A percentile compares a stretch with the other conserved stretches of the same genome.
Conservation (phyloP, 257 asterid species). For the Echites panduratus region DNA sequence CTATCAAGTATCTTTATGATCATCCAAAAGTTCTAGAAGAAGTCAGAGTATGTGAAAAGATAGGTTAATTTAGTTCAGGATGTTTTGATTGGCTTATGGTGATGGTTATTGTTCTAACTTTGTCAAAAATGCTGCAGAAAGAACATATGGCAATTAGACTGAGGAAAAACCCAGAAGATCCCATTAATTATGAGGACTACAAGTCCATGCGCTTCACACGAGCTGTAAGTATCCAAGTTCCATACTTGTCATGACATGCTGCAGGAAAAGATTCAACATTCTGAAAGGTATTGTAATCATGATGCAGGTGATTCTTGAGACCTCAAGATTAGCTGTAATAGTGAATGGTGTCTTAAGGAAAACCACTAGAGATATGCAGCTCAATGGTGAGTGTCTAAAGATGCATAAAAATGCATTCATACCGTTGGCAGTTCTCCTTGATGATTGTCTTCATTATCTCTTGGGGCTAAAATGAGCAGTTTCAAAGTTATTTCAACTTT, state of each 20-base stretch:
- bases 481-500: conserved; percentile 8
- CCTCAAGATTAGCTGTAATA: conserved; percentile 42
- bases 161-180: conserved; percentile 71
- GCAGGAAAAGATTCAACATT: neutral
- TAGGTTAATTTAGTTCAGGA: too few relatives aligned
- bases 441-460: conserved; percentile 12
- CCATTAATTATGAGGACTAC: conserved; percentile 74
- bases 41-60: conserved; percentile 43
- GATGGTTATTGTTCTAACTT: neutral
- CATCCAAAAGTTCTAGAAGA: conserved; percentile 62
- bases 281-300: neutral
- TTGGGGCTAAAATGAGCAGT: conserved; percentile 8
- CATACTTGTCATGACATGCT: too few relatives aligned
- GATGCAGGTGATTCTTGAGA: conserved; percentile 47
- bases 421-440: neutral
- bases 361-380: conserved; percentile 42
- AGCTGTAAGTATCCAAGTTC: conserved; percentile 29
- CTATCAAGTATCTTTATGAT: conserved; percentile 78
- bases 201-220: conserved; percentile 91
- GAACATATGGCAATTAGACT: conserved; percentile 80
- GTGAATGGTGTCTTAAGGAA: conserved; percentile 50
- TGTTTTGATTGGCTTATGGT: neutral
- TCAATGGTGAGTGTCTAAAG: conserved; percentile 32
- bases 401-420: neutral
- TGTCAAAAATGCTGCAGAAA: conserved; percentile 17